Evolutionary conservation across 2,329 filamentous ascomycete genomes (phyloP).

Genomic region (Penicillium glabrum): DNA sequence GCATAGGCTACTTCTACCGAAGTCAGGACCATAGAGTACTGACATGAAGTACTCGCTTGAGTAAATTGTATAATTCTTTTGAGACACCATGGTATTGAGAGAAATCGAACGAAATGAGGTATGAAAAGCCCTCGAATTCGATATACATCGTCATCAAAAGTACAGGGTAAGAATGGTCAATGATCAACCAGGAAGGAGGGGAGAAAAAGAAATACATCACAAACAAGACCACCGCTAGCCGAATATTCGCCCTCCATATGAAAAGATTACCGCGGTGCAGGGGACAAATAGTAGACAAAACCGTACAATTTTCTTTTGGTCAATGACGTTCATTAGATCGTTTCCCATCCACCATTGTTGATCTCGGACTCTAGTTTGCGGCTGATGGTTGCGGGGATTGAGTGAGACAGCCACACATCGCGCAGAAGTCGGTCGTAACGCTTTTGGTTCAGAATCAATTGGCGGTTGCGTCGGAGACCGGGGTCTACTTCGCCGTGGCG

Average conservation of each 20-base stretch:
- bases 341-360: constrained; percentile 98
- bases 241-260: not conserved
- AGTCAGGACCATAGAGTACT: not conserved
- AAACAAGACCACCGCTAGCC: not conserved
- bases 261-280: not conserved
- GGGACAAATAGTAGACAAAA: not conserved
- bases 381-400: constrained; percentile 84
- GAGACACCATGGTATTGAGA: not conserved
- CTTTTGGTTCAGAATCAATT: constrained; percentile 89
- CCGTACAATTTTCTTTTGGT: constrained; percentile 7
- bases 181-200: not conserved
- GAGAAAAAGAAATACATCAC: not conserved
- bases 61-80: not conserved
- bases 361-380: constrained; percentile 91
- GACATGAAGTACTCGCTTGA: not conserved
- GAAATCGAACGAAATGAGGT: not conserved
- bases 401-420: constrained; percentile 81
- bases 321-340: constrained; percentile 31
- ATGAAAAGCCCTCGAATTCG: not conserved
- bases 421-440: constrained; percentile 86
- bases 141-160: not conserved
- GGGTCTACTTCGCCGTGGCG: constrained; percentile 93
- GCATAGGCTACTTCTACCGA: no score
- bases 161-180: not conserved
- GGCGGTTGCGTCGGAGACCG: constrained; percentile 82